Evolutionary conservation across 106 monocot species (phyloP), one percentile per base, ranked within the genome.

Genomic region (Amphibolis antarctica): DNA sequence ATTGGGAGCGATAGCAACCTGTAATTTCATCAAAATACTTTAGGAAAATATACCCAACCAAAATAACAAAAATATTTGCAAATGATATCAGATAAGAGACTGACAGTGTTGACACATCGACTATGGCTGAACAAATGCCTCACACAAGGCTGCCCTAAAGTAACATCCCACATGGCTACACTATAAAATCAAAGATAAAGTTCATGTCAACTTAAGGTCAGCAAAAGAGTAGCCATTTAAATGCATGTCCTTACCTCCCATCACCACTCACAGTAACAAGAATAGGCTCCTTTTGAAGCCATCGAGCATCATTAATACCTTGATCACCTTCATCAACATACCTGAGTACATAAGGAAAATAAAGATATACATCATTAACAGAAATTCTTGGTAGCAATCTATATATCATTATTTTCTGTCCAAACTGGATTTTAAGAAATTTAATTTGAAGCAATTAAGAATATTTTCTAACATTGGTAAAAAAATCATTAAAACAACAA

Each of bases 161-260:
- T 81, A 55, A 92, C 86, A 74, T 92, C 86, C 91, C 91, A 92
- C 86, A 92, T 83, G 45, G 83, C 86, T 55, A 92, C 61, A 64
- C 91, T 92, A 71, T 26, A 77, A 24, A 72, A 18, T 17, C 10
- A 2, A 27, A 42, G 31, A 52, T 20, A 17, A 28, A 43, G 1
- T 23, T 54, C 24, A 66, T 12, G 18, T 53, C 23, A 76, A 60
- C 27, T 23, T 60, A 51, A 43, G 51, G 46, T 52, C 12, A 31
- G 31, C 2, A 47, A 42, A 61, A 17, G 25, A 45, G 23, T 42
- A 70, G 52, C 19, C 51, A 28, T 48, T 45, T 44, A 45, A 9
- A 62, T 12, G 21, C 28, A 23, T 46, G 4, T n/a, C 28, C 24
- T 68, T 70, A 91, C 91, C 91, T 83, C 18, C 86, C 91, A 81